Conservation (phyloP, 345 rosid genomes). For the Excoecaria cochinchinensis region DNA sequence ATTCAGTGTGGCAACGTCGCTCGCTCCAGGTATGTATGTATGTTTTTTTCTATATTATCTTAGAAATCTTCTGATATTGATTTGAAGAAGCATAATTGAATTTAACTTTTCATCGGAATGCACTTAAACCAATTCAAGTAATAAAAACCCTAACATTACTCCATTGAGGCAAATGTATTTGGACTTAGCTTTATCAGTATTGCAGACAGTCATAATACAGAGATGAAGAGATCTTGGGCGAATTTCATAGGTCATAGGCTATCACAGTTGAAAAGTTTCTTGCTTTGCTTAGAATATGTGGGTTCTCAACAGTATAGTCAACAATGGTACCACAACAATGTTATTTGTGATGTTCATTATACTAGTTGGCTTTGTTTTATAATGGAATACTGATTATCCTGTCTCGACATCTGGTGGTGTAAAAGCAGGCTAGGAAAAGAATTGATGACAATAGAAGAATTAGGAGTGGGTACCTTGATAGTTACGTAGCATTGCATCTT, state of each 20-base stretch:
- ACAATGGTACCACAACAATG: too few relatives aligned
- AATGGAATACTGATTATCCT: background rate
- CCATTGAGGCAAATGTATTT: background rate
- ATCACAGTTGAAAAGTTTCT: background rate
- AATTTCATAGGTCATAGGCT: background rate
- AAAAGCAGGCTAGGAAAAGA: background rate
- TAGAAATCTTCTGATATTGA: background rate
- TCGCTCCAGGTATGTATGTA: slow-evolving; percentile 68
- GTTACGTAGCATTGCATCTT: background rate
- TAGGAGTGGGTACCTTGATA: background rate
- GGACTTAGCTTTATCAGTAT: background rate
- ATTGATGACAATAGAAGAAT: background rate
- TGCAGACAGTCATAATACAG: background rate
- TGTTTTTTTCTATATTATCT: background rate
- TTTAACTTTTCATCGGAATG: background rate
- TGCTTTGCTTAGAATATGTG: background rate
- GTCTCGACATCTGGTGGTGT: background rate
- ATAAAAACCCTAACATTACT: background rate
- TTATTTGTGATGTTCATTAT: background rate
- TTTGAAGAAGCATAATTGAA: background rate
- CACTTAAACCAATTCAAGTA: background rate
- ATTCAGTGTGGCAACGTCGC: slow-evolving; percentile 97
- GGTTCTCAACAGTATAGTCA: background rate
- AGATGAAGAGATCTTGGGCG: background rate
- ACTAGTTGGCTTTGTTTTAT: background rate